A percentile compares a stretch with the other conserved stretches of the same genome.
Evolutionary conservation across 1,284 basidiomycete species (phyloP).

Genomic region (Marasmius sp.): DNA sequence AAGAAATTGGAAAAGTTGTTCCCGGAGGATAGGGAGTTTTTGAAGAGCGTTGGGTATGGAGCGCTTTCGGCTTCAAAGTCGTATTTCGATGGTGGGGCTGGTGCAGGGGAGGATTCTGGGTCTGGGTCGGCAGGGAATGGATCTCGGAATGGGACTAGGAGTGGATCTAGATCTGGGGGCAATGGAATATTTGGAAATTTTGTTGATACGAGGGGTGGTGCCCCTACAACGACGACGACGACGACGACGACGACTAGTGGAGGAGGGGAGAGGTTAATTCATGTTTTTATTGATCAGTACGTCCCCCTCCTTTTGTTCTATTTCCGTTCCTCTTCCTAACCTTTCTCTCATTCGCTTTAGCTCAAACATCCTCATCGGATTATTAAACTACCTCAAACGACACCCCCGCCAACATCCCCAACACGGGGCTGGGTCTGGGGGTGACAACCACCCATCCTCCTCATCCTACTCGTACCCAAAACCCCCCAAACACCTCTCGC

Average conservation of each 20-base stretch:
- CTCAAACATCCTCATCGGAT: conserved; percentile 83
- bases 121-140: not conserved
- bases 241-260: conserved; percentile 16
- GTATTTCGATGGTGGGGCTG: conserved; percentile 13
- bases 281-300: conserved; percentile 88
- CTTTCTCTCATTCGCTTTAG: conserved; percentile 37
- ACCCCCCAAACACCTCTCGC: conserved; percentile 52
- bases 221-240: conserved; percentile 20
- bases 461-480: conserved; percentile 13
- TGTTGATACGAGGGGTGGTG: conserved; percentile 46
- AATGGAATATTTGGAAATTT: conserved; percentile 32
- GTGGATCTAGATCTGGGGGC: conserved; percentile 8
- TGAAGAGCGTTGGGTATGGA: conserved; percentile 14
- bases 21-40: conserved; percentile 22
- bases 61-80: conserved; percentile 3
- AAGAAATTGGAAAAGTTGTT: conserved; percentile 25
- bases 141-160: not conserved
- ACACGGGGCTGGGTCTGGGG: conserved; percentile 20
- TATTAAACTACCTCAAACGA: conserved; percentile 62
- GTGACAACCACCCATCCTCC: conserved; percentile 9
- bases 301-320: conserved; percentile 23
- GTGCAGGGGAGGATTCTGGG: not conserved
- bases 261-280: conserved; percentile 60
- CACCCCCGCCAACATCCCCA: conserved; percentile 30
- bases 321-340: conserved; percentile 9